A percentile compares a stretch with the other conserved stretches of the same genome.
phyloP scores from a whole-genome alignment of 106 monocot species.

The Hemerocallis citrina region DNA sequence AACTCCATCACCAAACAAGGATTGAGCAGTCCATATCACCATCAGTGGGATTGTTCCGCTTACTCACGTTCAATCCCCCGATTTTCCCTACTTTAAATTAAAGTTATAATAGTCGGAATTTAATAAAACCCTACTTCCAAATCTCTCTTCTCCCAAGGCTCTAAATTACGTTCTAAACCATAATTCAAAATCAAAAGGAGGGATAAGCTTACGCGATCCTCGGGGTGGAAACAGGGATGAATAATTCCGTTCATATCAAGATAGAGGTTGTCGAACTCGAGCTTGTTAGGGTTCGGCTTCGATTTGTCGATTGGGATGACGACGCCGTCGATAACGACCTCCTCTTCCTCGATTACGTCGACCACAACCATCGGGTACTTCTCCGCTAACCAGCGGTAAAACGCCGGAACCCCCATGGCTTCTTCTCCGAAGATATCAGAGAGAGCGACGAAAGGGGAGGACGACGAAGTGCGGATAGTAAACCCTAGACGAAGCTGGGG shows the following conservation, averaged over 20 bases:
- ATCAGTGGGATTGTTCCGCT: too few relatives aligned
- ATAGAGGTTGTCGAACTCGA: constrained; percentile 85
- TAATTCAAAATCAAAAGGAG: not conserved
- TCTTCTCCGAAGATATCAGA: too few relatives aligned
- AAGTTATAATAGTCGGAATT: not conserved
- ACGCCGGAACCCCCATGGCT: constrained; percentile 89
- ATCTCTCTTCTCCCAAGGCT: too few relatives aligned
- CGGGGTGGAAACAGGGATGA: constrained; percentile 92
- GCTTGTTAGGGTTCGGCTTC: constrained; percentile 81
- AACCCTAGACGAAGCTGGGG: not conserved
- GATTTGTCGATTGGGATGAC: constrained; percentile 73
- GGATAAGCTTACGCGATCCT: constrained; percentile 55
- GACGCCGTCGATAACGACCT: constrained; percentile 70
- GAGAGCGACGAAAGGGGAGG: too few relatives aligned
- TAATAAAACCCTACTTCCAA: not conserved
- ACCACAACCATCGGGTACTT: constrained; percentile 98
- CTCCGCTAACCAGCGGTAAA: constrained; percentile 96
- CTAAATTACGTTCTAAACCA: not conserved
- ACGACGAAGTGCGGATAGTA: too few relatives aligned
- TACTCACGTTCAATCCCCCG: not conserved
- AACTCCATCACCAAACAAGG: too few relatives aligned
- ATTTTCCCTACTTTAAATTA: not conserved
- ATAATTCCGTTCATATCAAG: constrained; percentile 98
- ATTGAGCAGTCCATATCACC: too few relatives aligned
- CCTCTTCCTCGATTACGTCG: constrained; percentile 87